Evolutionary conservation across 257 asterid species (phyloP), one percentile per base, ranked within the genome.

Genomic region (Plantago elongata): DNA sequence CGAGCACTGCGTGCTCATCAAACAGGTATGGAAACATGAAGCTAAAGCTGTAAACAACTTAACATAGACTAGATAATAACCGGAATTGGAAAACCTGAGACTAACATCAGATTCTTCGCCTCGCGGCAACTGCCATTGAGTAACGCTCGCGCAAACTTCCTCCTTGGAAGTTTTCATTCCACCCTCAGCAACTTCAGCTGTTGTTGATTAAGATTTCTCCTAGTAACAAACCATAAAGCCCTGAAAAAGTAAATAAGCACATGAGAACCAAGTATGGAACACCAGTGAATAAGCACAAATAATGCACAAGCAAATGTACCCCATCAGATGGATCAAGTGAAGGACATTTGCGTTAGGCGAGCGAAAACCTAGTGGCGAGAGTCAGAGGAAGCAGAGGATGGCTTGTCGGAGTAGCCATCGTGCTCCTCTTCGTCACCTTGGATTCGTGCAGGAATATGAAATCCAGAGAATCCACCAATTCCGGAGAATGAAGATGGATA

Each of bases 351-450:
- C 60, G 68, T 34, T 38, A 14, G 65, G 40, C 51, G 66, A 69
- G 83, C 69, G 55, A 47, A 58, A 65, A 47, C 57, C 89, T 85
- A 89, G 74, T 85, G 99, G 83, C 78, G 94, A 72, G 97, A 92
- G 71, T 92, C 95, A 46, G 98, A 86, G 86, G 98, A 89, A 79
- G 97, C 98, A 80, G 96, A 88, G 69, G 97, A 92, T 51, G 97
- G 96, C 82, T 88, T 84, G 65, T 92, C 95, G 4, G 97, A 86
- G 57, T 77, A 81, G 82, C 99, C 99, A 73, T 86, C 96, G 72
- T 86, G 96, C 86, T 92, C 99, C 96, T 92, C 98, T 64, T 81
- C 94, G 34, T 89, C 97, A 86, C 99, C 99, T 51, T 82, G 99
- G 78, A 92, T 86, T 70, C 96, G 97, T 71, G 96, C 89, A 13